Base-by-base conservation (phyloP, 2,329 filamentous ascomycete genomes). In the Cordyceps pruinosa region DNA sequence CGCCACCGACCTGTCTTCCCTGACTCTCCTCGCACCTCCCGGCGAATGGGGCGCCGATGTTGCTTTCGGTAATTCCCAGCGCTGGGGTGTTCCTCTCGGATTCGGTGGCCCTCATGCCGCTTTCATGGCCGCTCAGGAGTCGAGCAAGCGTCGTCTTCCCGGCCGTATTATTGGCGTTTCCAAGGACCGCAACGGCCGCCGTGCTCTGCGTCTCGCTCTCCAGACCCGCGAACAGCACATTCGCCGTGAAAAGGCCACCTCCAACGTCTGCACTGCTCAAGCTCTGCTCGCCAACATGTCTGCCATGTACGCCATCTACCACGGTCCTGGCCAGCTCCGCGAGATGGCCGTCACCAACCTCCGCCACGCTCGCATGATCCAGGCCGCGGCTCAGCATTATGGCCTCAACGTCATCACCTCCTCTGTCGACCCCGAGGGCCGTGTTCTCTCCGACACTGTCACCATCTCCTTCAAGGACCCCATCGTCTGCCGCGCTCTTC, bases 171-270 rank as follows among this genome's bases (percentile, higher is more conserved):
- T 97, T 60, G 93, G 93, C 64, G 81, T 97, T 4, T 96, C 93
- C 51, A 96, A 95, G 73, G 93, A 97, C 69, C 83, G 93, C 56
- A 78, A 91, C 5, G 93, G 93, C 8, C 84, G 89, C 61, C 86
- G 82, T 13, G 93, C 92, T 5, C 85, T 95, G 62, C 82, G 93
- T 66, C 75, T 96, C 66, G 88, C 91, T 26, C 59, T 61, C 10
- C 93, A 97, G 74, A 97, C 93, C 10, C 82, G 93, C 65, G 93
- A 97, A 75, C 93, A 97, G 76, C 93, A 97, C 71, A 97, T 97
- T 69, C 84, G 93, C 62, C 84, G 93, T 67, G 93, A 97, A 71
- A 97, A 97, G 80, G 93, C 93, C 1, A 97, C 93, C 2, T 96
- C 91, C 77, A 97, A 97, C 69, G 92, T 97, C 59, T 97, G 93